phyloP scores from a whole-genome alignment of 495 filamentous ascomycete genomes.

The Penicillium chermesinum region DNA sequence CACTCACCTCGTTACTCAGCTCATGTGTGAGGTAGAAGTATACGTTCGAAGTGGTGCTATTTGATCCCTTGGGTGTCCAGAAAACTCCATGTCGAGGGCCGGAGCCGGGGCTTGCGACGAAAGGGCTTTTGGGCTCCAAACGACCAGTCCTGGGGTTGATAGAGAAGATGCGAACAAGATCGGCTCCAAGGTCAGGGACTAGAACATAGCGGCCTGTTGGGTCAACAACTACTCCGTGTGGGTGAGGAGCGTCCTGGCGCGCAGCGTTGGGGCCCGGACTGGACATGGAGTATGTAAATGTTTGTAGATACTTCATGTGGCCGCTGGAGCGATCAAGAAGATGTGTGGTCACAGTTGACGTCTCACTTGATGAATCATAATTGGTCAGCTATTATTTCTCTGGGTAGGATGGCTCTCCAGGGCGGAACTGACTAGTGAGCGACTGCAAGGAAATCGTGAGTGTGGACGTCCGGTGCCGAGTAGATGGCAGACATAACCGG shows the following conservation, averaged over 20 bases:
- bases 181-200: conserved; percentile 60
- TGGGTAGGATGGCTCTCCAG: too few relatives aligned
- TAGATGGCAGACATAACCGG: conserved; percentile 19
- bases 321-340: conserved; percentile 7
- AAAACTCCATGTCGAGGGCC: conserved; percentile 61
- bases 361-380: conserved; percentile 7
- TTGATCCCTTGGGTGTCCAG: conserved; percentile 25
- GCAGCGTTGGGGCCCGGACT: conserved; percentile 38
- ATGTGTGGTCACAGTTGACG: conserved; percentile 18
- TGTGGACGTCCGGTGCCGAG: conserved; percentile 2
- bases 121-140: conserved; percentile 8
- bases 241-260: conserved; percentile 56
- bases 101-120: conserved; percentile 37
- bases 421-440: conserved; percentile 38
- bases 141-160: conserved; percentile 30
- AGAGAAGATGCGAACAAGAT: conserved; percentile 54
- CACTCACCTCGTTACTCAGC: conserved; percentile 48
- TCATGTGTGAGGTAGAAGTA: conserved; percentile 56
- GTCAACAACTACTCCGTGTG: conserved; percentile 57
- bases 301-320: conserved; percentile 29
- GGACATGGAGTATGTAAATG: conserved; percentile 42
- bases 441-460: conserved; percentile 16
- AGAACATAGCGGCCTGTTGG: conserved; percentile 56
- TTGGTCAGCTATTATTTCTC: too few relatives aligned
- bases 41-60: conserved; percentile 22